Conservation (phyloP, 2,329 filamentous ascomycete genomes). For the Capronia americana region DNA sequence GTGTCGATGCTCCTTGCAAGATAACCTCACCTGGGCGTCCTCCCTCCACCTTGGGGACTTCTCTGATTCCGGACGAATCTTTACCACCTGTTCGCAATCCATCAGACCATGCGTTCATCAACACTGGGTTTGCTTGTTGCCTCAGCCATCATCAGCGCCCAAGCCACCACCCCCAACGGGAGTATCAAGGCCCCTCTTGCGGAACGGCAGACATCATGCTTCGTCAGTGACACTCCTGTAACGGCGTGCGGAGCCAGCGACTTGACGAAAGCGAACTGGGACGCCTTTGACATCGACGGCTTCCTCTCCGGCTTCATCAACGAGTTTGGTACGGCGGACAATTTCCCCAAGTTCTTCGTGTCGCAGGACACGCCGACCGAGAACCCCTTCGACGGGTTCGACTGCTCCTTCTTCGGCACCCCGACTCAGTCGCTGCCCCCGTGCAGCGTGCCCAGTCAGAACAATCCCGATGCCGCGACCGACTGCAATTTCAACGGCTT, state of each 20-base stretch:
- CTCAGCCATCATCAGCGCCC: background rate
- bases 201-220: conserved; percentile 12
- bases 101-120: background rate
- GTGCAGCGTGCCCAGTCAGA: conserved; percentile 7
- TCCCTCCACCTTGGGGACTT: too few species aligned
- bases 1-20: background rate
- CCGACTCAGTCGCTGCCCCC: conserved; percentile 3
- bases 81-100: background rate
- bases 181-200: background rate
- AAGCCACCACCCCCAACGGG: background rate
- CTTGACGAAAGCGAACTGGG: conserved; percentile 20
- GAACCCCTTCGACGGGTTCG: conserved; percentile 20
- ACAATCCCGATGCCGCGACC: conserved; percentile 15
- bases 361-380: conserved; percentile 15
- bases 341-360: conserved; percentile 25
- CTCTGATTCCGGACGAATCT: too few species aligned
- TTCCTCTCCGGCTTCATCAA: conserved; percentile 21
- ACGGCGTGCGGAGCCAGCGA: conserved; percentile 16
- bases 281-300: conserved; percentile 20
- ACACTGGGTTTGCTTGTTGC: background rate
- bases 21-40: background rate
- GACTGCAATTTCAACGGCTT: conserved; percentile 18
- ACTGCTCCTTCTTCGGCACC: conserved; percentile 19
- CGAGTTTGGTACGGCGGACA: conserved; percentile 18
- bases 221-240: background rate